Evolutionary conservation across 345 rosid species (phyloP), one percentile per base, ranked within the genome.

Genomic region (Nephelium lappaceum): DNA sequence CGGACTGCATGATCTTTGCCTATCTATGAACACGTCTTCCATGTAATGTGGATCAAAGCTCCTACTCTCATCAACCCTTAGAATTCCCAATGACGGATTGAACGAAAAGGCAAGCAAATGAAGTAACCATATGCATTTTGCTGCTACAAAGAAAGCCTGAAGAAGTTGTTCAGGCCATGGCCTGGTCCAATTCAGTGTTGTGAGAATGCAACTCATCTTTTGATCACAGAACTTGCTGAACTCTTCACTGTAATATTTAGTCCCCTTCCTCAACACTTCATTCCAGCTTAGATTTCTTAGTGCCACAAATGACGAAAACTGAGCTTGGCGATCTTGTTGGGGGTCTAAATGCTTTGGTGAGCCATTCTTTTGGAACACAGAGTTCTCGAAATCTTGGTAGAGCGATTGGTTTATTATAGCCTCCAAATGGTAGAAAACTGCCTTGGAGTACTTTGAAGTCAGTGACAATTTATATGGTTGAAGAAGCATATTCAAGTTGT

Each of bases 221-320:
- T 96, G 97, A 78, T 96, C 99, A 60, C 99, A 96, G 74, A 94
- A 96, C 85, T 87, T 91, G 76, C 99, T 96, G 66, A 96, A 94
- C 79, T 96, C 99, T 47, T 96, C 98, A 31, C 97, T 94, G 84
- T 96, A 93, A 73, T 80, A 94, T 57, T 94, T 96, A 19, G 99
- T 96, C 76, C 99, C 99, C 74, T 96, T 93, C 71, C 91, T 86
- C 38, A 91, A 69, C 31, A 96, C 99, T 83, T 96, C 97, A 70
- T 93, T 94, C 99, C 98, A 96, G 84, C 97, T 96, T 49, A 96
- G 84, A 79, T 94, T 96, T 78, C 99, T 85, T 47, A 96, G 84
- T 0, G 93, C 91, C 0, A 89, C 97, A 3, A 93, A 96, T 0
- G 99, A 93, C 0, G 97, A 76, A 77, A 92, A 96, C 61, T 91